These are phyloP conservation scores for Pichia sporocuriosa DNA, from an alignment of 805 yeast genomes.

Conservation along the genomic window DNA sequence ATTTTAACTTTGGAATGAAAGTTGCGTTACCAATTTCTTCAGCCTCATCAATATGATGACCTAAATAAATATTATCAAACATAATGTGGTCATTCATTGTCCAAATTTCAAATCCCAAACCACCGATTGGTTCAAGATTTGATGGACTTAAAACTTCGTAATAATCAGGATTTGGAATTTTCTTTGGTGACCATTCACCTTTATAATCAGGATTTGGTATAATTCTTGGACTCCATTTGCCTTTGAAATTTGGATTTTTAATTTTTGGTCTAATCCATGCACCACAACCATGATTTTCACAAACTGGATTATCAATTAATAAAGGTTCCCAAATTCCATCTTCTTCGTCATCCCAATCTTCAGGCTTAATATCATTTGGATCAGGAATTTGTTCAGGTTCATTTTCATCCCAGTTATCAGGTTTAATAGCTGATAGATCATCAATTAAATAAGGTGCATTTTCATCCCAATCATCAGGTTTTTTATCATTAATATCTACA, in stretches of 20 bases:
- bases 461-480: conserved; percentile 87
- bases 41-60: conserved; percentile 80
- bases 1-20: conserved; percentile 44
- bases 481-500: conserved; percentile 58
- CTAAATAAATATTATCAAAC: conserved; percentile 80
- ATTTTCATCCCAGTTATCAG: conserved; percentile 75
- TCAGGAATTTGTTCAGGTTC: conserved; percentile 54
- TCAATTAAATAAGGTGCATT: conserved; percentile 53
- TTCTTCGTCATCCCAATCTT: conserved; percentile 82
- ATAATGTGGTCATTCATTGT: conserved; percentile 68
- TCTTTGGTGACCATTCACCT: conserved; percentile 72
- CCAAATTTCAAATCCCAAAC: conserved; percentile 86
- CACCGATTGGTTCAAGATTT: conserved; percentile 57
- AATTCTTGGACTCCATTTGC: conserved; percentile 69
- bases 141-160: conserved; percentile 48
- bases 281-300: conserved; percentile 72
- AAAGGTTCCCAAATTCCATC: conserved; percentile 85
- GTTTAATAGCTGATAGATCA: conserved; percentile 63
- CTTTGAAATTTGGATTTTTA: conserved; percentile 64
- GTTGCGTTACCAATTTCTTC: conserved; percentile 77
- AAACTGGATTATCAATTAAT: conserved; percentile 63
- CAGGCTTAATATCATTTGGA: conserved; percentile 62
- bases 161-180: conserved; percentile 63
- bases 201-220: conserved; percentile 68
- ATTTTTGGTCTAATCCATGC: conserved; percentile 65